These are phyloP conservation scores for Trapa bicornis DNA, from an alignment of 345 rosid genomes.

Conservation along the genomic window DNA sequence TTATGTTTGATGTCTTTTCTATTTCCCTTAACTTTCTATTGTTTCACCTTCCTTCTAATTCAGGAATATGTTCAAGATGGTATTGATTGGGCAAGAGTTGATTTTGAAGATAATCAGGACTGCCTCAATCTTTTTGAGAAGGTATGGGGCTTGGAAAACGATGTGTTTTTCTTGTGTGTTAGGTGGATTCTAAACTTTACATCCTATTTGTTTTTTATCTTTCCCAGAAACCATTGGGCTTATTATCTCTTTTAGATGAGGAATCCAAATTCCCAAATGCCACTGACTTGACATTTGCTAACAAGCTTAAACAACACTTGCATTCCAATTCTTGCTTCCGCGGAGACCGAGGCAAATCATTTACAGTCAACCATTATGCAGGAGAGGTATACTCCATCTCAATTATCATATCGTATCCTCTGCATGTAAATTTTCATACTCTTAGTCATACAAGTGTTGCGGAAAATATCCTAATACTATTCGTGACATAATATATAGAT, in stretches of 20 bases:
- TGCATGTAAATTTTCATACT: background rate
- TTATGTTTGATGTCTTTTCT: background rate
- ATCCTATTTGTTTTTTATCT: conserved; percentile 1
- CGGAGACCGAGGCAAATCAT: conserved; percentile 76
- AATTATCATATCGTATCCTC: background rate
- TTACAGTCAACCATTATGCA: conserved; percentile 81
- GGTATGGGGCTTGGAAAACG: conserved; percentile 27
- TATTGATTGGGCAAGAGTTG: conserved; percentile 95
- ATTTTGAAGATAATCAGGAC: conserved; percentile 95
- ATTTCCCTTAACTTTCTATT: background rate
- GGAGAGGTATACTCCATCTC: conserved; percentile 59
- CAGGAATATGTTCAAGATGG: conserved; percentile 99
- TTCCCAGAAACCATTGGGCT: conserved; percentile 86
- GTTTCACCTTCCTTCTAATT: background rate
- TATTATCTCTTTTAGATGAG: conserved; percentile 83
- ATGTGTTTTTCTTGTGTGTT: background rate
- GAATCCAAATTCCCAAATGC: conserved; percentile 97
- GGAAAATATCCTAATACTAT: background rate
- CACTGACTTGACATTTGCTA: conserved; percentile 84
- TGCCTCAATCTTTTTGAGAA: conserved; percentile 98
- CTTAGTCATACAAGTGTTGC: background rate
- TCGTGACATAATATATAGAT: background rate
- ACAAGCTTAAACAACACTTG: conserved; percentile 88
- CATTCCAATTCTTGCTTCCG: conserved; percentile 59
- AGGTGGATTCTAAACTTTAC: background rate